phyloP scores from a whole-genome alignment of 2,329 filamentous ascomycete species.

The Cercospora beticola region DNA sequence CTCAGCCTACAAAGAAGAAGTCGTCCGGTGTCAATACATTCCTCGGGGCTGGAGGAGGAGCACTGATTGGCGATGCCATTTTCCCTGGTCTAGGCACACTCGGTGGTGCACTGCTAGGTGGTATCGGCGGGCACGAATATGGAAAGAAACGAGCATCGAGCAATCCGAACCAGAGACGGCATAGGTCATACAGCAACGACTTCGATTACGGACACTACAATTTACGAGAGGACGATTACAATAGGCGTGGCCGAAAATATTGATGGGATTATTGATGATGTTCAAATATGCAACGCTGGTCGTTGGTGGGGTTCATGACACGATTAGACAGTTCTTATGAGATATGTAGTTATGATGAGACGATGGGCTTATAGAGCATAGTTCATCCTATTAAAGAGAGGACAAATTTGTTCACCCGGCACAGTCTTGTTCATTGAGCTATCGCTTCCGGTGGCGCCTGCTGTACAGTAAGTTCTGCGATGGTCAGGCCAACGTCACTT shows the following conservation, averaged over 20 bases:
- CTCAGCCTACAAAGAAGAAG: constrained; percentile 25
- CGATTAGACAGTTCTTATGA: background rate
- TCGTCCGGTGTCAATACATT: constrained; percentile 40
- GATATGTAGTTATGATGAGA: background rate
- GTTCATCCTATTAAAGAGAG: background rate
- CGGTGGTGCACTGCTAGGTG: constrained; percentile 43
- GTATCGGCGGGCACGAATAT: constrained; percentile 45
- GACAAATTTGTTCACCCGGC: background rate
- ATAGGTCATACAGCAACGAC: constrained; percentile 24
- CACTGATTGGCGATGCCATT: constrained; percentile 46
- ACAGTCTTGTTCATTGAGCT: background rate
- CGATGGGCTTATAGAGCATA: background rate
- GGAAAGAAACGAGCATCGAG: constrained; percentile 35
- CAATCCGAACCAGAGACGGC: constrained; percentile 19
- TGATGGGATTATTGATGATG: constrained; percentile 7
- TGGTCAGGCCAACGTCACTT: background rate
- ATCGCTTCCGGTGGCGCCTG: background rate
- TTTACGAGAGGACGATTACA: constrained; percentile 1
- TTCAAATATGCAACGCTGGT: constrained; percentile 16
- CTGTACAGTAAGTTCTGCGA: background rate
- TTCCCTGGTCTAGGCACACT: constrained; percentile 41
- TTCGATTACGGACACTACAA: constrained; percentile 18
- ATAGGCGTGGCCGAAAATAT: constrained; percentile 25
- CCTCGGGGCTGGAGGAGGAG: constrained; percentile 47
- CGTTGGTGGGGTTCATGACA: constrained; percentile 3